phyloP scores from a whole-genome alignment of 1,284 basidiomycete species.

The Dichomitus squalens region DNA sequence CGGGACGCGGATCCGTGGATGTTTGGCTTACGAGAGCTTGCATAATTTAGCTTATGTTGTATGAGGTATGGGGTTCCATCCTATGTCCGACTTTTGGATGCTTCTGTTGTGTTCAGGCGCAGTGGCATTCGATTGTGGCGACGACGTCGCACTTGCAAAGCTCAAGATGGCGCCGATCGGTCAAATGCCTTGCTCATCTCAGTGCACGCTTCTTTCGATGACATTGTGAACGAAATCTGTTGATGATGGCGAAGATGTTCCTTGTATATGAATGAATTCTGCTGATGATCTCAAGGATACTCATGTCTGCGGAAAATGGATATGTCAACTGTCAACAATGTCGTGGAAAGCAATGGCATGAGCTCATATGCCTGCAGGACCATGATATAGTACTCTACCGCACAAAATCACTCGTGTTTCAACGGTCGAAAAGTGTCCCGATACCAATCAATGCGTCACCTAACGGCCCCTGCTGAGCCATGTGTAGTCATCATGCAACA shows the following conservation, averaged over 20 bases:
- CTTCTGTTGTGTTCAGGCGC: not conserved
- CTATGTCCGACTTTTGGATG: not conserved
- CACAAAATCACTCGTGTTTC: no score
- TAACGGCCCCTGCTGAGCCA: no score
- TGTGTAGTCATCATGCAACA: no score
- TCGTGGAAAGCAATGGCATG: no score
- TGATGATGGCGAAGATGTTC: not conserved
- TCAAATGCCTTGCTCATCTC: not conserved
- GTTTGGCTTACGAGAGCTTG: not conserved
- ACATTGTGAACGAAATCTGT: not conserved
- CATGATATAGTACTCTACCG: no score
- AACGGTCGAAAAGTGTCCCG: no score
- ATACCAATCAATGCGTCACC: no score
- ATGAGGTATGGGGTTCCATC: not conserved
- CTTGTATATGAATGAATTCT: no score
- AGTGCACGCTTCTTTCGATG: not conserved
- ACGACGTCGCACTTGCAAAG: not conserved
- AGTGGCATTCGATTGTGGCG: not conserved
- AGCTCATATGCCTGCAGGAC: no score
- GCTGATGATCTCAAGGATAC: no score
- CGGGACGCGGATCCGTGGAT: not conserved
- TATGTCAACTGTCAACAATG: no score
- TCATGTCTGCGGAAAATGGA: no score
- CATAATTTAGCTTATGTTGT: constrained; percentile 10
- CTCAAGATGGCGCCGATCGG: not conserved